These are phyloP conservation scores for Dryas alaskensis DNA, from an alignment of 306 rosid genomes.

Conservation along the genomic window DNA sequence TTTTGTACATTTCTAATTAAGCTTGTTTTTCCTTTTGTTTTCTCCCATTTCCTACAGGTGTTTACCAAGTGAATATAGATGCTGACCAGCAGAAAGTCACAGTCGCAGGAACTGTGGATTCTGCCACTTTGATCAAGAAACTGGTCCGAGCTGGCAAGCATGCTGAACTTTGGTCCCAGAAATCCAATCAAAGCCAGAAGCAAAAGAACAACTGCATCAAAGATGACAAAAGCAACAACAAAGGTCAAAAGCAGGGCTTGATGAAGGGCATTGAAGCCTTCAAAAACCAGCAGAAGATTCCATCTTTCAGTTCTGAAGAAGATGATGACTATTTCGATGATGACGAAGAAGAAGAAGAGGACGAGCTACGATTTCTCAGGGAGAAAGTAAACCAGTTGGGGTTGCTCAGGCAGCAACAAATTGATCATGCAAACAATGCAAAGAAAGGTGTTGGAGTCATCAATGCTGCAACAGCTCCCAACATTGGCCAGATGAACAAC, in stretches of 20 bases:
- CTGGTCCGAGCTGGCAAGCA: conserved; percentile 74
- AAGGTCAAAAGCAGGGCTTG: conserved; percentile 42
- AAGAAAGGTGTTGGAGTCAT: conserved; percentile 38
- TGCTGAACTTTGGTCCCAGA: conserved; percentile 77
- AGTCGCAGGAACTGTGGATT: conserved; percentile 73
- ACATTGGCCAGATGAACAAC: conserved; percentile 41
- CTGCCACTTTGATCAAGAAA: conserved; percentile 68
- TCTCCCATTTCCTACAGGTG: conserved; percentile 45
- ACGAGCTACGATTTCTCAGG: conserved; percentile 43
- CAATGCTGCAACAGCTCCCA: conserved; percentile 32
- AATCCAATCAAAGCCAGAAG: conserved; percentile 52
- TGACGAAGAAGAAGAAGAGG: conserved; percentile 51
- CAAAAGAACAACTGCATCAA: conserved; percentile 55
- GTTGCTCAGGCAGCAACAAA: conserved; percentile 59
- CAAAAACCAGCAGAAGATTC: conserved; percentile 51
- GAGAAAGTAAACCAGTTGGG: conserved; percentile 52
- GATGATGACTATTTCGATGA: conserved; percentile 37
- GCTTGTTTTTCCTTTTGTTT: neutral
- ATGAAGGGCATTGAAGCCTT: conserved; percentile 53
- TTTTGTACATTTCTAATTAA: neutral
- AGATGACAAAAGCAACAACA: conserved; percentile 47
- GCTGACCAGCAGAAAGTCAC: conserved; percentile 85
- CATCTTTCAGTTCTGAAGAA: conserved; percentile 51
- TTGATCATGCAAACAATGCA: conserved; percentile 37
- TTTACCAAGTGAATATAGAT: conserved; percentile 70